Percentiles rank a stretch among this genome's conserved stretches.
These are phyloP conservation scores for Albatrellus sp. DNA, from an alignment of 1,284 basidiomycete species.

Conservation along the genomic window DNA sequence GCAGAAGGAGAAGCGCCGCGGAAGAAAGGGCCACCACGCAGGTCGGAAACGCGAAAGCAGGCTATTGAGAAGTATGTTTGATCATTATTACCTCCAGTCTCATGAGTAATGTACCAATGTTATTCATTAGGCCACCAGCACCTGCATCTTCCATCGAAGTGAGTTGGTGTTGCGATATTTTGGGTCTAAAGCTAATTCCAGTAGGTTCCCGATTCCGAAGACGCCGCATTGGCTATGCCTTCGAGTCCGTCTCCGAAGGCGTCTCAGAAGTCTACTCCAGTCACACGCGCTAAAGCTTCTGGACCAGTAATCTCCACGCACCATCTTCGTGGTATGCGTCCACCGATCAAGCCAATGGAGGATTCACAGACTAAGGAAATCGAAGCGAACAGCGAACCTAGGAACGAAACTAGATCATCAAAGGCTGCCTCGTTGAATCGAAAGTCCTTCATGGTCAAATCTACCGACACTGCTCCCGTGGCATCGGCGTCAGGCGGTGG, in stretches of 20 bases:
- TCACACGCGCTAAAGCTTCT: background rate
- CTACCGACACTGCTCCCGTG: background rate
- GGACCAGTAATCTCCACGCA: background rate
- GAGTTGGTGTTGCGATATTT: too few relatives aligned
- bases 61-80: background rate
- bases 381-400: too few relatives aligned
- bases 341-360: constrained; percentile 1
- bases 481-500: too few relatives aligned
- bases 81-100: too few relatives aligned
- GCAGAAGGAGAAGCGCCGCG: background rate
- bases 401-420: background rate
- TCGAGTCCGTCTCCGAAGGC: too few relatives aligned
- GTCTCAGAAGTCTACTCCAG: background rate
- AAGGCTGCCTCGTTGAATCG: background rate
- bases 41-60: background rate
- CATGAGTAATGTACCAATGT: too few relatives aligned
- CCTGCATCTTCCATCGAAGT: too few relatives aligned
- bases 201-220: constrained; percentile 12
- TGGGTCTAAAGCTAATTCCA: too few relatives aligned
- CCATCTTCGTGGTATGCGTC: background rate
- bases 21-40: background rate
- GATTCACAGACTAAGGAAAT: too few relatives aligned
- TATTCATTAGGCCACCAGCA: too few relatives aligned
- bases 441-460: background rate
- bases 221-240: constrained; percentile 3